phyloP scores from a whole-genome alignment of 148 eudicot genomes.

The Salicornia ramosissima region DNA sequence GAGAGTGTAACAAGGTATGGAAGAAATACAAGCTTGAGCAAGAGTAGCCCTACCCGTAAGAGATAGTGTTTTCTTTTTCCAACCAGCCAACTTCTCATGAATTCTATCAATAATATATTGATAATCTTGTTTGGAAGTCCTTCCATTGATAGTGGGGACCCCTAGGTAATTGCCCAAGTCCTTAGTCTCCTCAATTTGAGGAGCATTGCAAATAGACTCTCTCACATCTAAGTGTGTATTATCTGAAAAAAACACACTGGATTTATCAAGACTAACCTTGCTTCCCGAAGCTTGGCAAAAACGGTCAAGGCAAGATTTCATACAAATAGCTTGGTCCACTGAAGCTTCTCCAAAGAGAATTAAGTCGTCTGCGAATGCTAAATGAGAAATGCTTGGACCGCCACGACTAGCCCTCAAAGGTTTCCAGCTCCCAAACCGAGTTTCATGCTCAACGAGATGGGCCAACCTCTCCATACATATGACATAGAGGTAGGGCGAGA shows the following conservation, averaged over 20 bases:
- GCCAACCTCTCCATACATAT: background rate
- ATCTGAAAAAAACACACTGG: background rate
- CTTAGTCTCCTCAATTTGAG: background rate
- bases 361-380: background rate
- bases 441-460: background rate
- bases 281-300: background rate
- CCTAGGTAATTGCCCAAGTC: background rate
- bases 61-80: background rate
- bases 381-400: background rate
- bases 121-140: background rate
- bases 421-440: background rate
- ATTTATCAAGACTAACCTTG: background rate
- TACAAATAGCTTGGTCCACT: background rate
- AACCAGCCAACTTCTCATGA: background rate
- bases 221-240: accelerated
- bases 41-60: background rate
- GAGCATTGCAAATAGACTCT: too few species aligned
- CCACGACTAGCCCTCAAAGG: background rate
- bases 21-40: background rate
- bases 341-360: background rate
- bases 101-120: background rate
- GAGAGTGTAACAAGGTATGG: background rate
- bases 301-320: background rate
- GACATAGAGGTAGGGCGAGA: background rate
- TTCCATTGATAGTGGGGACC: background rate